A percentile compares a stretch with the other conserved stretches of the same genome.
Evolutionary conservation across 2,329 filamentous ascomycete species (phyloP).

Genomic region (Knufia fluminis): DNA sequence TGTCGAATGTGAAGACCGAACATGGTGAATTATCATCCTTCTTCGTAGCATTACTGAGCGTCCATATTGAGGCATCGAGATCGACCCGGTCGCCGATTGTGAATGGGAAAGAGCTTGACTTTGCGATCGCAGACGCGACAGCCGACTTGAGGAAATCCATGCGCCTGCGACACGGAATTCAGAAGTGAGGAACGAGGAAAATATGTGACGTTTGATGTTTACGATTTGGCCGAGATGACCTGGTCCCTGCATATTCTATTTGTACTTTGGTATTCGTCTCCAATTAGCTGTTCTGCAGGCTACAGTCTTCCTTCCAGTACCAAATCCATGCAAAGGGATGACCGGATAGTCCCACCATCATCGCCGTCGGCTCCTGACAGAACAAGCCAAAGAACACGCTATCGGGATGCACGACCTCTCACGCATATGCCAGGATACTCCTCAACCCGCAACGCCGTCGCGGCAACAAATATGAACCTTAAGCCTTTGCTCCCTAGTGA

Average conservation of each 20-base stretch:
- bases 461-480: no score
- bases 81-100: slow-evolving; percentile 88
- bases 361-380: no score
- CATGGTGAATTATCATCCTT: slow-evolving; percentile 88
- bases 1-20: slow-evolving; percentile 94
- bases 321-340: no score
- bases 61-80: slow-evolving; percentile 89
- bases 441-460: no score
- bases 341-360: no score
- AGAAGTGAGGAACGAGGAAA: not conserved
- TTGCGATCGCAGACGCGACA: slow-evolving; percentile 90
- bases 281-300: not conserved
- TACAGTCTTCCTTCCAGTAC: no score
- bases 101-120: slow-evolving; percentile 87
- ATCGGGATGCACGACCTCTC: no score
- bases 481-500: no score
- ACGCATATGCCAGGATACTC: no score
- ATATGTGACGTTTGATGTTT: not conserved
- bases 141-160: slow-evolving; percentile 99
- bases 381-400: no score
- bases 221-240: no score
- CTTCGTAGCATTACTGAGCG: slow-evolving; percentile 87
- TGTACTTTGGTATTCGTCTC: not conserved
- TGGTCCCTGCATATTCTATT: no score
- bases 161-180: slow-evolving; percentile 10